These are phyloP conservation scores for Inga oerstediana DNA, from an alignment of 306 rosid genomes.

Conservation along the genomic window DNA sequence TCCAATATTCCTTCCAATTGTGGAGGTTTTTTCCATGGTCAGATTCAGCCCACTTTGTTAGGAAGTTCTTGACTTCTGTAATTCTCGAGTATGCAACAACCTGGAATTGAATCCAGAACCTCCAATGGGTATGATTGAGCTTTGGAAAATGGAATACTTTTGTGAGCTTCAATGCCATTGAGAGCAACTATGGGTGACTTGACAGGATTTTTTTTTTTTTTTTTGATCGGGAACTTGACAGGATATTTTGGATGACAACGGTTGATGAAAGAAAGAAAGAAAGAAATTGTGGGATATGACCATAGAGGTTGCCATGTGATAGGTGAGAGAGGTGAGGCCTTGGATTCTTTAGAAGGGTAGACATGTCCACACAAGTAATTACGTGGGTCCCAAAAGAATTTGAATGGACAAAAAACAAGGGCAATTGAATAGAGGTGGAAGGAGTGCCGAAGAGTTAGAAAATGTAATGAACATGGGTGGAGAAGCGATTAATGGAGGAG, in stretches of 20 bases:
- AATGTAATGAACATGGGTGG: too few relatives aligned
- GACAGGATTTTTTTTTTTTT: too few relatives aligned
- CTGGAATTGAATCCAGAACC: slow-evolving; percentile 23
- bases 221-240: too few relatives aligned
- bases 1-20: slow-evolving; percentile 21
- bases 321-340: not conserved
- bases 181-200: slow-evolving; percentile 37
- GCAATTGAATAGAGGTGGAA: slow-evolving; percentile 31
- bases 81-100: slow-evolving; percentile 35
- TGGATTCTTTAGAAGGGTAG: not conserved
- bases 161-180: slow-evolving; percentile 17
- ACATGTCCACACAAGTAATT: not conserved
- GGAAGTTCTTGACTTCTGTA: slow-evolving; percentile 30
- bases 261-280: slow-evolving; percentile 38
- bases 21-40: slow-evolving; percentile 52
- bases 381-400: slow-evolving; percentile 36
- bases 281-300: slow-evolving; percentile 32
- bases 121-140: slow-evolving; percentile 10
- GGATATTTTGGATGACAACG: slow-evolving; percentile 29
- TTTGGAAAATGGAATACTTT: slow-evolving; percentile 24
- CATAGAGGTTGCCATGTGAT: slow-evolving; percentile 58
- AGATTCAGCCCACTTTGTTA: slow-evolving; percentile 47
- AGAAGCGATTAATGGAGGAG: too few relatives aligned
- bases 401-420: slow-evolving; percentile 47
- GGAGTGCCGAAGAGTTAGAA: not conserved